phyloP scores from a whole-genome alignment of 2,329 filamentous ascomycete genomes.

The Claviceps monticola region DNA sequence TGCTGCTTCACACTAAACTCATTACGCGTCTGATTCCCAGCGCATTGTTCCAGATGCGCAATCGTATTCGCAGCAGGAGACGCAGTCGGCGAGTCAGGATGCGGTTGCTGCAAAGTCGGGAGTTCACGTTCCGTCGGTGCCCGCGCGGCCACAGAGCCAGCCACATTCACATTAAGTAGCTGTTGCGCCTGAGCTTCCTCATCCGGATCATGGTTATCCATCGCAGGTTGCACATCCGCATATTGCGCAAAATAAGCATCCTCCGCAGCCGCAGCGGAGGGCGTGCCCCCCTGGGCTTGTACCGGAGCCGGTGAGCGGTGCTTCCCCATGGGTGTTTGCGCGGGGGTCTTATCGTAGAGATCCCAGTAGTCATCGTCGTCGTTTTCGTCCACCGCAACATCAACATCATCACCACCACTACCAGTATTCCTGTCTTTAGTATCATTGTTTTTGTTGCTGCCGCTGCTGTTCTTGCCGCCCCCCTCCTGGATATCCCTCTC shows the following conservation, averaged over 20 bases:
- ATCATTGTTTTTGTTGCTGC: slow-evolving; percentile 5
- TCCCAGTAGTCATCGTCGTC: slow-evolving; percentile 60
- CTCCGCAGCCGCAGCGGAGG: slow-evolving; percentile 32
- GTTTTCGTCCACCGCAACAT: slow-evolving; percentile 6
- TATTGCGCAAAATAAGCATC: slow-evolving; percentile 67
- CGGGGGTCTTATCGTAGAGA: slow-evolving; percentile 59
- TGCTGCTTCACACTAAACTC: slow-evolving; percentile 69
- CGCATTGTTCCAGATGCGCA: slow-evolving; percentile 45
- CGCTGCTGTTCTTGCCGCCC: background rate
- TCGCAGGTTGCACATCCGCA: slow-evolving; percentile 62
- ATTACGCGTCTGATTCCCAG: slow-evolving; percentile 43
- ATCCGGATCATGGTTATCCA: slow-evolving; percentile 72
- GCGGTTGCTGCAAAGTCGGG: slow-evolving; percentile 32
- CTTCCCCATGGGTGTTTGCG: slow-evolving; percentile 46
- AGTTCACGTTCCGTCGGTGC: slow-evolving; percentile 8
- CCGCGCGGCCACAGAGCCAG: slow-evolving; percentile 10
- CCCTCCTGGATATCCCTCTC: background rate
- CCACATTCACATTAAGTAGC: slow-evolving; percentile 18
- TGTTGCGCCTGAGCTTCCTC: slow-evolving; percentile 34
- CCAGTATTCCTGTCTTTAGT: slow-evolving; percentile 32
- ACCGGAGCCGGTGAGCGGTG: slow-evolving; percentile 44
- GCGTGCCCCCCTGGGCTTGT: slow-evolving; percentile 3
- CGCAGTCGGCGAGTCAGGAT: slow-evolving; percentile 44
- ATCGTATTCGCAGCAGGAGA: slow-evolving; percentile 43
- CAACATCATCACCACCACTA: background rate